A percentile compares a stretch with the other conserved stretches of the same genome.
Evolutionary conservation across 2,329 filamentous ascomycete species (phyloP).

Genomic region (Diplodia intermedia): DNA sequence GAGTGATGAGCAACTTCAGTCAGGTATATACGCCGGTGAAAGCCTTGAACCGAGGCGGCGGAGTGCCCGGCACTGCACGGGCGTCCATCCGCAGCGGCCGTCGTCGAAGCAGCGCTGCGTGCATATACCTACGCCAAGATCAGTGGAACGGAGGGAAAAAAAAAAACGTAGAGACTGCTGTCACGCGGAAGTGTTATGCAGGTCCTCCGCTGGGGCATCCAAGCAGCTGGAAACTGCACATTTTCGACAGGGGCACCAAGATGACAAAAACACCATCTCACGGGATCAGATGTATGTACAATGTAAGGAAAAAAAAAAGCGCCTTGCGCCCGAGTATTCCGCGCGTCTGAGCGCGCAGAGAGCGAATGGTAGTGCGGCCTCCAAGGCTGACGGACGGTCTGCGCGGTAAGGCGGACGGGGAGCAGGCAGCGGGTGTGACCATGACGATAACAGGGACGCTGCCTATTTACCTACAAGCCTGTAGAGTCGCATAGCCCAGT

Average conservation of each 20-base stretch:
- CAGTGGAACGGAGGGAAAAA: background rate
- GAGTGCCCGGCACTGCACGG: background rate
- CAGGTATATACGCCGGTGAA: background rate
- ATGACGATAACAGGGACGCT: background rate
- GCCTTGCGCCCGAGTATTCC: background rate
- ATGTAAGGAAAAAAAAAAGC: background rate
- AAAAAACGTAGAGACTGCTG: background rate
- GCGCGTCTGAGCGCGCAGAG: background rate
- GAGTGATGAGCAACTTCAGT: background rate
- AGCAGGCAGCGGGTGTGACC: background rate
- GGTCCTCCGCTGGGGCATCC: background rate
- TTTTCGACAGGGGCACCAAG: background rate
- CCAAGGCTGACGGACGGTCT: background rate
- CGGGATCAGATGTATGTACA: background rate
- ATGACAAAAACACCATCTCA: background rate
- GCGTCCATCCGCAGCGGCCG: background rate
- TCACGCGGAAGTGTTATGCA: background rate
- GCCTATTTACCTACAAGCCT: background rate
- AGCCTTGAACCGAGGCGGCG: background rate
- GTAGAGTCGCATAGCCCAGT: background rate
- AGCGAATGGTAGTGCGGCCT: background rate
- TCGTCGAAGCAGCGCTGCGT: background rate
- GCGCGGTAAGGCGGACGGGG: background rate
- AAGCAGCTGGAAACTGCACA: background rate
- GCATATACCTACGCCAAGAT: background rate